Conservation (phyloP, 306 rosid species). For the Carpinus fangiana region DNA sequence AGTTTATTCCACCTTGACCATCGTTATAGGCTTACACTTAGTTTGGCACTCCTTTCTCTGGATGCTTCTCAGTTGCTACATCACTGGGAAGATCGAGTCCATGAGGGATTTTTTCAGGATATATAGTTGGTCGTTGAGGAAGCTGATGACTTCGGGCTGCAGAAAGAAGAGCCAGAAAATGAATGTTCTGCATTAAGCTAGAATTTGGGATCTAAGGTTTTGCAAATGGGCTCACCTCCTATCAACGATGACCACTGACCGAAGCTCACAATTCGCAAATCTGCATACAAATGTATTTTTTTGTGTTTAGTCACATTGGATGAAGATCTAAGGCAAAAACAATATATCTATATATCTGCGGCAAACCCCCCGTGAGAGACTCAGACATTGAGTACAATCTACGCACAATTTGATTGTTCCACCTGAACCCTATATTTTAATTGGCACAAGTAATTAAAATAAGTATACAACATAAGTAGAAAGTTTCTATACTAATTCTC, state of each 20-base stretch:
- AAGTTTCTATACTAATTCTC: too few relatives aligned
- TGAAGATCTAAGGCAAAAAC: conserved; percentile 7
- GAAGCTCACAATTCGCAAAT: conserved; percentile 88
- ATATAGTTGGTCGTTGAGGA: conserved; percentile 61
- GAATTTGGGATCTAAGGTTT: conserved; percentile 3
- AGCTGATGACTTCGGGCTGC: conserved; percentile 70
- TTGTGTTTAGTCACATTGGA: conserved; percentile 8
- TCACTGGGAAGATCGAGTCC: conserved; percentile 85
- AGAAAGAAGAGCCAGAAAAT: not conserved
- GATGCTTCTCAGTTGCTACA: conserved; percentile 50
- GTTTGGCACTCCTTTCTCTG: conserved; percentile 31
- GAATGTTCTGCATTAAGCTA: conserved; percentile 13
- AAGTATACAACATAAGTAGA: too few relatives aligned
- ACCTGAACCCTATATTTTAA: not conserved
- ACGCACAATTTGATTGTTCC: not conserved
- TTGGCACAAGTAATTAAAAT: too few relatives aligned
- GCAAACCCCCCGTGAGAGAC: not conserved
- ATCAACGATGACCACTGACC: conserved; percentile 73
- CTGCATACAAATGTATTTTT: conserved; percentile 43
- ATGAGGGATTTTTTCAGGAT: conserved; percentile 65
- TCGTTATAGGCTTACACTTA: conserved; percentile 5
- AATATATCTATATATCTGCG: not conserved
- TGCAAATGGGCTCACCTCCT: conserved; percentile 56
- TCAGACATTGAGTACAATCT: not conserved
- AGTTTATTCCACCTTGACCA: not conserved